Percentiles rank a stretch among this genome's conserved stretches.
Evolutionary conservation across 2,329 filamentous ascomycete genomes (phyloP).

Genomic region (Colletotrichum sp.): DNA sequence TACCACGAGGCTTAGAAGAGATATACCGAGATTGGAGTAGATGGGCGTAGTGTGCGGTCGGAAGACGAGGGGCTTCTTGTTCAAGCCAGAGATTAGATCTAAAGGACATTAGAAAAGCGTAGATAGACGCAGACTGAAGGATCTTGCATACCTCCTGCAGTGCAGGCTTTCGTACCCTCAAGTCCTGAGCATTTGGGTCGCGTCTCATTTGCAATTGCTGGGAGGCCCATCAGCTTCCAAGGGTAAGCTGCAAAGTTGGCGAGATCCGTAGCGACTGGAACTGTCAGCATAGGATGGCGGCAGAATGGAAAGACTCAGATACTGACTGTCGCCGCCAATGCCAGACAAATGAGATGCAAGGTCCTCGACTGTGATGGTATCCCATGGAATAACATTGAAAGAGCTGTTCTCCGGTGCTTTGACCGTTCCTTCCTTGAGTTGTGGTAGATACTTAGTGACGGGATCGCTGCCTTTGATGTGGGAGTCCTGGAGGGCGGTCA

Average conservation of each 20-base stretch:
- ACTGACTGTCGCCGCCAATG: conserved; percentile 20
- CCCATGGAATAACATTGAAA: conserved; percentile 14
- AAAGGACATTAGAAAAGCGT: not conserved
- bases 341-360: conserved; percentile 24
- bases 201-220: conserved; percentile 3
- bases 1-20: conserved; percentile 25
- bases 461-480: conserved; percentile 30
- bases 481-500: conserved; percentile 33
- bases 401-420: not conserved
- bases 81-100: conserved; percentile 24
- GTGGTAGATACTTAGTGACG: conserved; percentile 29
- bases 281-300: not conserved
- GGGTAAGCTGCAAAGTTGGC: not conserved
- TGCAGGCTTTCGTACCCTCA: conserved; percentile 8
- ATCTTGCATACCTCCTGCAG: not conserved
- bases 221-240: conserved; percentile 9
- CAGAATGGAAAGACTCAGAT: not conserved
- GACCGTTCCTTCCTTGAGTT: not conserved
- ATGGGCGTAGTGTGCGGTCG: conserved; percentile 20
- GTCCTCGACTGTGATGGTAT: conserved; percentile 20
- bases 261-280: conserved; percentile 9
- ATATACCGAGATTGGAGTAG: conserved; percentile 28
- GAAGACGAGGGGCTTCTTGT: conserved; percentile 20
- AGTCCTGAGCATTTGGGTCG: conserved; percentile 21
- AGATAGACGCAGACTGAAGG: not conserved